Conservation (phyloP, 2,329 filamentous ascomycete genomes). For the Metarhizium humberi region DNA sequence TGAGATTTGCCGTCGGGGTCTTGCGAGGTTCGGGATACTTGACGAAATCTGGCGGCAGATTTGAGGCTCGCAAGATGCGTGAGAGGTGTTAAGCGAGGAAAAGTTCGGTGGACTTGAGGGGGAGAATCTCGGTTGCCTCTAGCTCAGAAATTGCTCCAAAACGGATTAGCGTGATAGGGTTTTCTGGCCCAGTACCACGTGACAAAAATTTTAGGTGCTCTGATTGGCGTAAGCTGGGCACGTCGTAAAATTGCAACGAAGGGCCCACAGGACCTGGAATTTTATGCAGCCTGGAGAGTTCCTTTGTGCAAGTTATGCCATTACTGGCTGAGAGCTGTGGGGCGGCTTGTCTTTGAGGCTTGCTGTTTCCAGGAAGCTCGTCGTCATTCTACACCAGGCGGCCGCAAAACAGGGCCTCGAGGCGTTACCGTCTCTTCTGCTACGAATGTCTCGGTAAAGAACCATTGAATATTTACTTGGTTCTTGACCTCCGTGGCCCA, state of each 20-base stretch:
- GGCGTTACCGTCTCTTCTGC: not conserved
- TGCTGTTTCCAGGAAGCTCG: not conserved
- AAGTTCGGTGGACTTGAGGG: conserved; percentile 35
- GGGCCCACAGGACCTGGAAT: conserved; percentile 1
- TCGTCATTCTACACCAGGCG: conserved; percentile 2
- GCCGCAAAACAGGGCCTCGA: not conserved
- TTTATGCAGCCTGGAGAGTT: conserved; percentile 7
- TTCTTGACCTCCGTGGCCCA: not conserved
- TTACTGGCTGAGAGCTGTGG: not conserved
- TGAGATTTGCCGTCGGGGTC: conserved; percentile 30
- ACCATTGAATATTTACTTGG: not conserved
- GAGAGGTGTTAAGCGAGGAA: conserved; percentile 37
- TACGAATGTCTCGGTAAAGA: not conserved
- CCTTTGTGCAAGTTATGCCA: conserved; percentile 6
- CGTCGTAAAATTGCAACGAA: not conserved
- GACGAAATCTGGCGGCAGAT: conserved; percentile 48
- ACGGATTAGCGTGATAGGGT: conserved; percentile 28
- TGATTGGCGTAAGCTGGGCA: conserved; percentile 11
- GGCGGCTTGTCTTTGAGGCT: not conserved
- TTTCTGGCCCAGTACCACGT: conserved; percentile 27
- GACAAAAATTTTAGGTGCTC: conserved; percentile 10
- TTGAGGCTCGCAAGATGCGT: conserved; percentile 41
- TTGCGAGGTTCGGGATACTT: conserved; percentile 39
- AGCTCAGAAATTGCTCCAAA: conserved; percentile 28
- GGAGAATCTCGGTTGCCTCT: conserved; percentile 22